These are phyloP conservation scores for Auricularia sp. DNA, from an alignment of 768 basidiomycete genomes.

Conservation along the genomic window DNA sequence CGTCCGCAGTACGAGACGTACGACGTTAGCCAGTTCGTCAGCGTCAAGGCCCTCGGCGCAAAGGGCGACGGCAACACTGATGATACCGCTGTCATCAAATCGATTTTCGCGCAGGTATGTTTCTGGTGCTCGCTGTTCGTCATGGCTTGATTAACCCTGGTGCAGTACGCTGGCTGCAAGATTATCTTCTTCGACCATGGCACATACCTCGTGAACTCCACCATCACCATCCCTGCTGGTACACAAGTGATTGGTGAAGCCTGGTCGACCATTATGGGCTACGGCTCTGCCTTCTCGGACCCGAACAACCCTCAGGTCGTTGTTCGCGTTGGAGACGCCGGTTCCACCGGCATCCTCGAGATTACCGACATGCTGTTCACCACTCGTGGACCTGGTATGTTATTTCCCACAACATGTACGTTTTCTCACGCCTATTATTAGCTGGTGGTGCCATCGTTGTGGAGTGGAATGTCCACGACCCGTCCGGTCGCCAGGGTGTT, in stretches of 20 bases:
- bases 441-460: conserved; percentile 53
- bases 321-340: conserved; percentile 39
- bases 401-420: no score
- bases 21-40: conserved; percentile 56
- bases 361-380: conserved; percentile 57
- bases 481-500: conserved; percentile 35
- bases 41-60: conserved; percentile 61
- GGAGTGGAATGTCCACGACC: conserved; percentile 46
- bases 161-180: conserved; percentile 53
- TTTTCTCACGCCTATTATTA: background rate
- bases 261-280: conserved; percentile 50
- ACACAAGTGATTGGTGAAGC: conserved; percentile 52
- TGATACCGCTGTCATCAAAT: conserved; percentile 59
- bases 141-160: conserved; percentile 17
- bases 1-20: conserved; percentile 40
- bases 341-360: conserved; percentile 44
- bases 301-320: conserved; percentile 34
- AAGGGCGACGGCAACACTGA: conserved; percentile 70
- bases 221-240: conserved; percentile 48
- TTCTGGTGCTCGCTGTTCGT: no score
- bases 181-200: conserved; percentile 69
- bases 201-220: conserved; percentile 45
- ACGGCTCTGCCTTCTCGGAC: conserved; percentile 38
- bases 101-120: conserved; percentile 32
- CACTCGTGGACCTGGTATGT: conserved; percentile 36